Conservation (phyloP, 345 rosid genomes). For the Kernera saxatilis region DNA sequence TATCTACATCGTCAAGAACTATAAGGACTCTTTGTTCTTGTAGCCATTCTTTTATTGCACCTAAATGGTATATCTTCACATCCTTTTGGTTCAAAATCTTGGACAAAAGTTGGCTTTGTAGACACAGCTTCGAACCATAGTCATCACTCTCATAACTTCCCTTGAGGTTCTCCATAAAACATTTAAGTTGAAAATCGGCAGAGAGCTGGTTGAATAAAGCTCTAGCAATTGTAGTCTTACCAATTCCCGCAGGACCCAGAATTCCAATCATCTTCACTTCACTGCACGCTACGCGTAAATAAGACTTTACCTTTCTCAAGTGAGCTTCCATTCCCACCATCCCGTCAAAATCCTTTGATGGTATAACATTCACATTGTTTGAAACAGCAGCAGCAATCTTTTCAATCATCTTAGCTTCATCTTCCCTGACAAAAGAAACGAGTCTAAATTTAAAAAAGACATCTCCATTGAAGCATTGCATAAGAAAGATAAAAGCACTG, state of each 20-base stretch:
- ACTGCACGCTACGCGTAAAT: background rate
- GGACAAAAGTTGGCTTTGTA: background rate
- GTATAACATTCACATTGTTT: background rate
- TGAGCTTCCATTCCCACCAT: slow-evolving; percentile 7
- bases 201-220: background rate
- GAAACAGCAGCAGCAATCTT: background rate
- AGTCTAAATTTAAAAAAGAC: too few relatives aligned
- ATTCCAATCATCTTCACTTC: slow-evolving; percentile 10
- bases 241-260: too few relatives aligned
- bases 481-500: too few relatives aligned
- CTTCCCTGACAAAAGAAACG: background rate
- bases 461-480: background rate
- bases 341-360: background rate
- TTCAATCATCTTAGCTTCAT: background rate
- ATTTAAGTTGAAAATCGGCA: background rate
- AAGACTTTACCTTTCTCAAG: background rate
- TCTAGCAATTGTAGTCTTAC: too few relatives aligned
- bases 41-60: background rate
- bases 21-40: slow-evolving; percentile 24
- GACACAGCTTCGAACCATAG: background rate
- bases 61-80: slow-evolving; percentile 8
- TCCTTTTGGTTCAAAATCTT: background rate
- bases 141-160: background rate
- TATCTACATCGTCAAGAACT: slow-evolving; percentile 45
- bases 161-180: background rate